Evolutionary conservation across 495 filamentous ascomycete genomes (phyloP).

Genomic region (Xylaria curta): DNA sequence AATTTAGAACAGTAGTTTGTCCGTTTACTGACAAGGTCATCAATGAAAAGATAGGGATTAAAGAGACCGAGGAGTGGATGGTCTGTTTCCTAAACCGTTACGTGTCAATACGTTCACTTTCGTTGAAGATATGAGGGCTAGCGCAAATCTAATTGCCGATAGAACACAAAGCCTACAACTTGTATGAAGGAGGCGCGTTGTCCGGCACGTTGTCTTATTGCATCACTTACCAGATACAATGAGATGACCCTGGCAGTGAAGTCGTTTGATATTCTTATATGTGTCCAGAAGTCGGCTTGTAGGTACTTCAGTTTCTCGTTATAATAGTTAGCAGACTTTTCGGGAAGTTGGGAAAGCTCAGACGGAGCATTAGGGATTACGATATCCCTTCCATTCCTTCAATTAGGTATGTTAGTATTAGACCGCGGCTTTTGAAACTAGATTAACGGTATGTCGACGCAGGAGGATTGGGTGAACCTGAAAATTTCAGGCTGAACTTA

Average conservation of each 20-base stretch:
- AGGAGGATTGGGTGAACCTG: not conserved
- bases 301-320: conserved; percentile 26
- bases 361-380: not conserved
- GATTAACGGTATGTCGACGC: not conserved
- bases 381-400: not conserved
- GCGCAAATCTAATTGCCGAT: not conserved
- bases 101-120: not conserved
- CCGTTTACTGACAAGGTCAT: conserved; percentile 31
- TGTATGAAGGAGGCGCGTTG: not conserved
- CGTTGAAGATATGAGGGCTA: not conserved
- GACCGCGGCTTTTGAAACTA: not conserved
- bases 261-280: conserved; percentile 14
- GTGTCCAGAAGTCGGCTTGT: conserved; percentile 23
- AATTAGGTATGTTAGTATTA: not conserved
- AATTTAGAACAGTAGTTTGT: conserved; percentile 34
- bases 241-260: conserved; percentile 27
- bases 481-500: too few species aligned
- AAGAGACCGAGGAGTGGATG: conserved; percentile 34
- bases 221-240: conserved; percentile 21
- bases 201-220: too few species aligned
- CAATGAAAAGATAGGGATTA: conserved; percentile 31
- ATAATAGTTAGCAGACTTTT: conserved; percentile 8
- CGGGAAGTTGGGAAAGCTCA: not conserved
- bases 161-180: not conserved
- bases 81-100: conserved; percentile 13